These are phyloP conservation scores for Chrysochromulina parva DNA, from an alignment of 78 protist species.

Conservation along the genomic window DNA sequence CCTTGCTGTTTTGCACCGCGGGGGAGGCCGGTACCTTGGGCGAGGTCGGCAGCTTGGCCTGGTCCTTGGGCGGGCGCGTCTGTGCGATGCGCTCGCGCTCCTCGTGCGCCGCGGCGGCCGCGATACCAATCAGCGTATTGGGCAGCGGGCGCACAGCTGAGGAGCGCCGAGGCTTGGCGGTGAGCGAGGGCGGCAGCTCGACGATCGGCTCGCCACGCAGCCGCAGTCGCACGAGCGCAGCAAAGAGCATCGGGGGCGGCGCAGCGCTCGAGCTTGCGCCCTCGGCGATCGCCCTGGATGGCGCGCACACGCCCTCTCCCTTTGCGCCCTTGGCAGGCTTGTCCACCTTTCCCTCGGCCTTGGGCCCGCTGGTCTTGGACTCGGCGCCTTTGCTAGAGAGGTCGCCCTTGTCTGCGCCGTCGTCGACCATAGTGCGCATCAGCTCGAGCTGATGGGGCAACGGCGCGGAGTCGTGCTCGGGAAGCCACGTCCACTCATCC, in stretches of 20 bases:
- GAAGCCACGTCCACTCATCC: conserved; percentile 12
- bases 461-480: not conserved
- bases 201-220: not conserved
- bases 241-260: not conserved
- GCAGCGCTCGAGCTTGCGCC: not conserved
- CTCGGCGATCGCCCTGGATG: too few relatives aligned
- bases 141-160: too few relatives aligned
- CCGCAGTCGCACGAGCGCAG: not conserved
- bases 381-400: not conserved
- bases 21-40: too few relatives aligned
- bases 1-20: too few relatives aligned
- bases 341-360: not conserved
- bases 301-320: too few relatives aligned
- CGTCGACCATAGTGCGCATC: not conserved
- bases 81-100: too few relatives aligned
- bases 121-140: too few relatives aligned
- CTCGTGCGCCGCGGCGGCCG: too few relatives aligned
- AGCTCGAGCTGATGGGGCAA: not conserved
- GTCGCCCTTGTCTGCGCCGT: not conserved
- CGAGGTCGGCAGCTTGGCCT: too few relatives aligned
- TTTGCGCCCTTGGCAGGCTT: not conserved
- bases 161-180: not conserved
- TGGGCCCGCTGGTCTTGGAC: not conserved
- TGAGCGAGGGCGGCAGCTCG: not conserved
- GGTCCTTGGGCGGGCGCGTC: too few relatives aligned